Percentiles rank a stretch among this genome's conserved stretches.
These are phyloP conservation scores for Astrephomene gubernaculifera DNA, from an alignment of 139 green algal species.

Conservation along the genomic window DNA sequence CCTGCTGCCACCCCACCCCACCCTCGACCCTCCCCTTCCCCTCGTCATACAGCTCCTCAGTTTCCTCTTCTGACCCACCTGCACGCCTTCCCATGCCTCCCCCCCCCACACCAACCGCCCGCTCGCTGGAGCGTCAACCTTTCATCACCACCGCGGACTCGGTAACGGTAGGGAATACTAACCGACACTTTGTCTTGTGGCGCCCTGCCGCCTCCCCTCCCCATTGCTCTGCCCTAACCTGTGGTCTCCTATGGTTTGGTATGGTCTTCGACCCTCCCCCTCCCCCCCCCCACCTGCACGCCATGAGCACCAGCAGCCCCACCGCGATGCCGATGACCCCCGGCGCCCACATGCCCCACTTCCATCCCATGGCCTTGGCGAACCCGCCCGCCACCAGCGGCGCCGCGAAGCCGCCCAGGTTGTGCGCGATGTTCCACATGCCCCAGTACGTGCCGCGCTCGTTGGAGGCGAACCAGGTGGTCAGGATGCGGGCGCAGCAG, in stretches of 20 bases:
- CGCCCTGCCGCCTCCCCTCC: no score
- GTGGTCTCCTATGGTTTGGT: no score
- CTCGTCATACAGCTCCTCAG: no score
- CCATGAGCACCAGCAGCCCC: slow-evolving; percentile 80
- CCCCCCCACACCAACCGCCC: not conserved
- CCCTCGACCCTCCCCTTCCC: no score
- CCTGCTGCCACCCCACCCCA: no score
- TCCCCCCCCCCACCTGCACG: slow-evolving; percentile 43
- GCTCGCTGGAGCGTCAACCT: no score
- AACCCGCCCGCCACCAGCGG: slow-evolving; percentile 92
- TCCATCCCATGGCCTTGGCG: slow-evolving; percentile 83
- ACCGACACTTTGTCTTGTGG: no score
- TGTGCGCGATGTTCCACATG: slow-evolving; percentile 97
- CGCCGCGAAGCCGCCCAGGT: slow-evolving; percentile 94
- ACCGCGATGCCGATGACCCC: slow-evolving; percentile 88
- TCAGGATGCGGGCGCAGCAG: slow-evolving; percentile 96
- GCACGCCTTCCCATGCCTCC: not conserved
- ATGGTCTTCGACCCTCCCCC: no score
- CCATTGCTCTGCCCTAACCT: no score
- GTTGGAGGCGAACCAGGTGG: slow-evolving; percentile 92
- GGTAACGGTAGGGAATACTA: no score
- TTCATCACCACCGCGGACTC: no score
- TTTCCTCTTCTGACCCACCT: no score
- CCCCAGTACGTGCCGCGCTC: slow-evolving; percentile 92
- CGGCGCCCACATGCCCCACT: slow-evolving; percentile 90